Evolutionary conservation across 306 rosid genomes (phyloP), one percentile per base, ranked within the genome.

Genomic region (Quercus agrifolia): DNA sequence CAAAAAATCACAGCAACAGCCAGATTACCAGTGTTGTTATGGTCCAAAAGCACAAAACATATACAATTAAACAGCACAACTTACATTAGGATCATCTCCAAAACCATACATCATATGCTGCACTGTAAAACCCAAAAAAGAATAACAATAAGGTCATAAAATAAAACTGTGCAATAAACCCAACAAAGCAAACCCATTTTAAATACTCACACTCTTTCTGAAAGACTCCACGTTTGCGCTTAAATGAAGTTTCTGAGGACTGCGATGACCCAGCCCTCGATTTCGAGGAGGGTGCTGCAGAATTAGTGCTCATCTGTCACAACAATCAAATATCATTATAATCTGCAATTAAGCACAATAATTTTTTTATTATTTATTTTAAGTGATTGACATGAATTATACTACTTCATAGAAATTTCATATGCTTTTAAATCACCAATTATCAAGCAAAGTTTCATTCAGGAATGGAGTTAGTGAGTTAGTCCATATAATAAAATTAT

Each of bases 51-150:
- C 49, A 62, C 17, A 35, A 35, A 49, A 2, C 49, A 1, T 59
- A 38, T 13, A 44, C 21, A 46, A 52, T 49, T 63, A 15, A 41
- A 76, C 9, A 35, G 9, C 25, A 72, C 54, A 18, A 82, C 91
- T 87, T 81, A 94, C 97, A 83, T 92, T 94, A 11, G 92, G 88
- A 78, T 91, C 97, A 80, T 92, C 99, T 80, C 99, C 99, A 33
- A 92, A 92, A 27, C 99, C 99, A 83, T 91, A 94, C 97, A 94
- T 94, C 97, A 94, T 92, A 78, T 94, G 99, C 89, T 94, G 95
- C 92, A 94, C 97, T 94, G 44, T 6, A 75, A 23, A 46, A 74
- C 74, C 5, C 57, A 3, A 80, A 57, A 82, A 82, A 69, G 18
- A 28, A 77, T 12, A 66, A 14, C 67, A 58, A 59, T 25, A 66